phyloP scores from a whole-genome alignment of 1,139 yeast species.

The Nematodospora anomalae region DNA sequence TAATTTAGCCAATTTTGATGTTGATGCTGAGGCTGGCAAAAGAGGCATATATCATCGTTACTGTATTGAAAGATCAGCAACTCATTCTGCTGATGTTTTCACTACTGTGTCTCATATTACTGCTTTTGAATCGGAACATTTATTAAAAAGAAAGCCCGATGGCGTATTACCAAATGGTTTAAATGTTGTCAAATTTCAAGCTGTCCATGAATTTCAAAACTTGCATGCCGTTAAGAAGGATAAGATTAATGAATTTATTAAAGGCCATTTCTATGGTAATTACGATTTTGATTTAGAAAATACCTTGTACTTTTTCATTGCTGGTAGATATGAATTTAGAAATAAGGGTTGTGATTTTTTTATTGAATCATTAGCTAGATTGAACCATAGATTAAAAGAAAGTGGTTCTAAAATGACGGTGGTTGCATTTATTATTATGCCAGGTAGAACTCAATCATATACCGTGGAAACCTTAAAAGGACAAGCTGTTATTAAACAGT shows the following conservation, averaged over 20 bases:
- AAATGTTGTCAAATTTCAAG: slow-evolving; percentile 93
- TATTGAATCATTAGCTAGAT: slow-evolving; percentile 88
- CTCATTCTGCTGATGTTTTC: slow-evolving; percentile 95
- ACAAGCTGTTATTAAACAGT: slow-evolving; percentile 91
- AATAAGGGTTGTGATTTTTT: slow-evolving; percentile 97
- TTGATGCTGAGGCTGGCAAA: slow-evolving; percentile 97
- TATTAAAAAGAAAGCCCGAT: slow-evolving; percentile 92
- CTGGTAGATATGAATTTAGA: slow-evolving; percentile 95
- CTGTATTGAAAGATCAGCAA: slow-evolving; percentile 95
- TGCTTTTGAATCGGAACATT: slow-evolving; percentile 90
- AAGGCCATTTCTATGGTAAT: slow-evolving; percentile 97
- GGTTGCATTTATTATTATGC: slow-evolving; percentile 98
- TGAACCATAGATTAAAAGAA: slow-evolving; percentile 82
- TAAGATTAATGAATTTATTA: slow-evolving; percentile 88
- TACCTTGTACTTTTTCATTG: slow-evolving; percentile 91
- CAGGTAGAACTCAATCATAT: slow-evolving; percentile 89
- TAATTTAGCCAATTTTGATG: slow-evolving; percentile 86
- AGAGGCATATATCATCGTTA: slow-evolving; percentile 96
- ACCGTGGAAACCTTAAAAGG: slow-evolving; percentile 96
- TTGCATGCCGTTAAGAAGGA: slow-evolving; percentile 90
- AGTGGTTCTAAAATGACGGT: slow-evolving; percentile 86
- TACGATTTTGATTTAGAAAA: slow-evolving; percentile 93
- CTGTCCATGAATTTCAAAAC: slow-evolving; percentile 97
- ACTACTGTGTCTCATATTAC: slow-evolving; percentile 97
- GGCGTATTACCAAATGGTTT: slow-evolving; percentile 97